Base-by-base conservation (phyloP, 805 yeast genomes). In the Yarrowia alimentaria region DNA sequence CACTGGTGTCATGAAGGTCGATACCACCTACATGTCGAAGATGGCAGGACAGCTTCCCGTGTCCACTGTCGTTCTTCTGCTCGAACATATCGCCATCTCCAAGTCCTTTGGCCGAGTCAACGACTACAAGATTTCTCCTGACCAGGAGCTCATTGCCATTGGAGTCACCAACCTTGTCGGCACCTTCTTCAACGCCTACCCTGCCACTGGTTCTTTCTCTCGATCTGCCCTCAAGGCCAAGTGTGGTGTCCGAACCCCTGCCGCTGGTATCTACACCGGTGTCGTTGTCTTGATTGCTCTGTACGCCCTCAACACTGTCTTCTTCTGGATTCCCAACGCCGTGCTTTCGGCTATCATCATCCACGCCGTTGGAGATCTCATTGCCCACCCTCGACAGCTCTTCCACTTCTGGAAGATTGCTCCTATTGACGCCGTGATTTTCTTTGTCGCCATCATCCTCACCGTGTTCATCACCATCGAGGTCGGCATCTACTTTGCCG, bases 161-260 rank as follows among this genome's bases (percentile, higher is more conserved):
- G 97, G 97, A 61, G 85, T 84, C 37, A 83, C 93, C 50, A 90
- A 90, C 68, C 74, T 90, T 65, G 74, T 90, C 59, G 96, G 96
- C 59, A 87, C 95, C 16, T 87, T 89, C 64, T 90, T 90, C 77
- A 76, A 79, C 61, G 96, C 97, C 6, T 90, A 90, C 66, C 97
- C 97, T 7, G 89, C 95, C 6, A 90, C 97, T 4, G 97, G 97
- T 37, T 90, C 97, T 1, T 90, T 90, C 67, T 85, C 95, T 14
- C 82, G 97, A 72, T 85, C 96, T 35, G 97, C 97, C 6, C 75
- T 90, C 61, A 90, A 91, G 69, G 83, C 95, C 47, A 90, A 90
- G 69, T 90, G 96, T 76, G 95, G 95, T 64, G 97, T 90, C 37
- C 79, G 89, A 63, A 90, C 97, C 16, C 97, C 97, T 26, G 71